These are phyloP conservation scores for Globisporangium sylvaticum DNA, from an alignment of 352 stramenopile genomes.

Conservation along the genomic window DNA sequence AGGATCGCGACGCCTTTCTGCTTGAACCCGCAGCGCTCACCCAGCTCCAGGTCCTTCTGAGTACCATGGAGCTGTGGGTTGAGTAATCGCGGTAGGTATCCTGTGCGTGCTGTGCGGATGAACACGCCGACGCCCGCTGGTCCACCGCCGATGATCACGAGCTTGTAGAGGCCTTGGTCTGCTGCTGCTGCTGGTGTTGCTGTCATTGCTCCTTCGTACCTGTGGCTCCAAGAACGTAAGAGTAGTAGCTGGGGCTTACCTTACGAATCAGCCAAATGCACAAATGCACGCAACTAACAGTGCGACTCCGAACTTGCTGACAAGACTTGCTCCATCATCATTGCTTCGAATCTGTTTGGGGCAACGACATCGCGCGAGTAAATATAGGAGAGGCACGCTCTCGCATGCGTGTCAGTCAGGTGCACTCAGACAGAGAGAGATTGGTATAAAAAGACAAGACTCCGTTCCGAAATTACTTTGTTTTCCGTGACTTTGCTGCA, in stretches of 20 bases:
- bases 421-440: neutral
- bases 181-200: neutral
- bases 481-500: conserved; percentile 22
- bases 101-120: conserved; percentile 60
- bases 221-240: neutral
- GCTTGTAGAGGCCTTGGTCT: conserved; percentile 51
- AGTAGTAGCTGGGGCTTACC: too few species aligned
- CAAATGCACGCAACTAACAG: too few species aligned
- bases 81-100: conserved; percentile 49
- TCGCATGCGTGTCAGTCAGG: neutral
- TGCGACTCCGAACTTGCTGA: too few species aligned
- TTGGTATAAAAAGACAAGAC: conserved; percentile 4
- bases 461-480: conserved; percentile 6
- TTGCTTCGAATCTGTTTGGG: neutral
- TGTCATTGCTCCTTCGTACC: neutral
- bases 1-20: conserved; percentile 61
- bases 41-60: conserved; percentile 33
- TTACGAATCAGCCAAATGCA: too few species aligned
- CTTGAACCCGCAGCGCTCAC: conserved; percentile 33
- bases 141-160: conserved; percentile 65
- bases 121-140: conserved; percentile 75
- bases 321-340: too few species aligned
- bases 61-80: conserved; percentile 42
- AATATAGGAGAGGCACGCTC: conserved; percentile 1
- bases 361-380: neutral